These are phyloP conservation scores for Aspergillus chevalieri DNA, from an alignment of 2,329 filamentous ascomycete species.

Conservation along the genomic window DNA sequence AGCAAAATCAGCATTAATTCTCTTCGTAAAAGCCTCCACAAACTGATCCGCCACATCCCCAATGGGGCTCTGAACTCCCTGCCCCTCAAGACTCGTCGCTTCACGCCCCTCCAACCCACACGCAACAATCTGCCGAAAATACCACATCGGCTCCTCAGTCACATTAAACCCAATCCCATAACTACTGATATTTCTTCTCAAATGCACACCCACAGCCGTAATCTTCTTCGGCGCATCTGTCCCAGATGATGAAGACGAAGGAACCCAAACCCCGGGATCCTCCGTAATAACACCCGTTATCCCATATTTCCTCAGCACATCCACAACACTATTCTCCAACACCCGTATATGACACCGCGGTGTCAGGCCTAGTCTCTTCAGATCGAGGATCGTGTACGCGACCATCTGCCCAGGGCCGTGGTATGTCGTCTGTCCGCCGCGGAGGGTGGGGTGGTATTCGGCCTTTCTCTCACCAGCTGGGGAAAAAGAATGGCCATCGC, in stretches of 20 bases:
- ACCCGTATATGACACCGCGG: constrained; percentile 71
- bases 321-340: constrained; percentile 70
- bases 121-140: constrained; percentile 68
- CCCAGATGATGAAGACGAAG: background rate
- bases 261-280: constrained; percentile 80
- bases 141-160: constrained; percentile 56
- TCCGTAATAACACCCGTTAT: constrained; percentile 60
- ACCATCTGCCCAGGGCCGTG: constrained; percentile 91
- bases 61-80: constrained; percentile 34
- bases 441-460: constrained; percentile 63
- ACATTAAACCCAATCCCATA: constrained; percentile 70
- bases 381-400: constrained; percentile 85
- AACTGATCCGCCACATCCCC: constrained; percentile 36
- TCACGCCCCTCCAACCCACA: constrained; percentile 77
- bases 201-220: constrained; percentile 85
- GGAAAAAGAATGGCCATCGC: constrained; percentile 7
- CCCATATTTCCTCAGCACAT: constrained; percentile 55
- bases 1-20: constrained; percentile 32
- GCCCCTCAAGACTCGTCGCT: constrained; percentile 65
- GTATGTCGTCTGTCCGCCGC: constrained; percentile 89
- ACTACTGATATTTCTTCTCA: constrained; percentile 73
- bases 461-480: constrained; percentile 40
- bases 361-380: constrained; percentile 61
- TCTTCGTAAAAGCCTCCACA: constrained; percentile 33
- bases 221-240: constrained; percentile 56